Conservation (phyloP, 2,329 filamentous ascomycete genomes). For the Phoma sp. region DNA sequence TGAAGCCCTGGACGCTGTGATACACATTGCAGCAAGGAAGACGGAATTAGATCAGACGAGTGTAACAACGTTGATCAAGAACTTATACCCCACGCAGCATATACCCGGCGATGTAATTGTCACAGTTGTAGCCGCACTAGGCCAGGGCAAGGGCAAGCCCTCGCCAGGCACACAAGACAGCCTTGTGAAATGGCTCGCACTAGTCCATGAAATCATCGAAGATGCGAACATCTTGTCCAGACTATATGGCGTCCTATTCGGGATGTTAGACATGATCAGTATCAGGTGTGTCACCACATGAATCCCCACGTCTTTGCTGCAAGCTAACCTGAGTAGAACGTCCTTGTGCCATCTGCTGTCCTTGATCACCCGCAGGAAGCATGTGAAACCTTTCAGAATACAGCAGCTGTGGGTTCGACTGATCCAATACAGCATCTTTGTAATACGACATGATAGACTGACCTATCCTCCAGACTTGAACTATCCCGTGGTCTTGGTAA, state of each 20-base stretch:
- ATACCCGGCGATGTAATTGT: conserved; percentile 68
- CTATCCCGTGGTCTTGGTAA: conserved; percentile 59
- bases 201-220: conserved; percentile 74
- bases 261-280: conserved; percentile 79
- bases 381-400: conserved; percentile 84
- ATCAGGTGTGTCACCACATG: conserved; percentile 60
- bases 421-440: neutral
- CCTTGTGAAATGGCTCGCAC: conserved; percentile 78
- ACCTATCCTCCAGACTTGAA: conserved; percentile 51
- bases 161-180: conserved; percentile 72
- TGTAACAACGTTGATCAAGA: conserved; percentile 70
- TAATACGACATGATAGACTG: conserved; percentile 20
- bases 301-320: neutral
- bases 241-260: conserved; percentile 78
- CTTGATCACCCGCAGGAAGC: conserved; percentile 77
- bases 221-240: conserved; percentile 68
- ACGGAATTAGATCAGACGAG: conserved; percentile 78
- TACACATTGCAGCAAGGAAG: conserved; percentile 70
- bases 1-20: conserved; percentile 64
- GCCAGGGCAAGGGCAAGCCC: conserved; percentile 77
- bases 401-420: conserved; percentile 62
- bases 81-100: conserved; percentile 73
- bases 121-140: conserved; percentile 73
- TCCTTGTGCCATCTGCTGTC: conserved; percentile 77
- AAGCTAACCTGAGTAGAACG: conserved; percentile 43